A percentile compares a stretch with the other conserved stretches of the same genome.
Evolutionary conservation across 371 early-diverging fungal genomes (phyloP).

Genomic region (Mortierella sp.): DNA sequence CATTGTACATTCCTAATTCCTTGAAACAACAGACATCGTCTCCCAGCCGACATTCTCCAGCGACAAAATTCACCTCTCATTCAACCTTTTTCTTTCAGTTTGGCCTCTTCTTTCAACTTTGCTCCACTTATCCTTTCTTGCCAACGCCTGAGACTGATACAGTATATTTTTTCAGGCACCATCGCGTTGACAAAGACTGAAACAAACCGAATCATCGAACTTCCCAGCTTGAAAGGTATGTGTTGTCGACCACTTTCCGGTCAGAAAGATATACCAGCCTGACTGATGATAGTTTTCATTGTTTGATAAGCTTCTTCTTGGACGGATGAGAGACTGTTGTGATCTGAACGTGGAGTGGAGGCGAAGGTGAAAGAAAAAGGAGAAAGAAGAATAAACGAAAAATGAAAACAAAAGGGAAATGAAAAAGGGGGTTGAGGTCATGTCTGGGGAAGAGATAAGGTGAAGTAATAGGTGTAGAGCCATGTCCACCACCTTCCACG

Average conservation of each 20-base stretch:
- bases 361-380: neutral
- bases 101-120: neutral
- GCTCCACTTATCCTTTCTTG: neutral
- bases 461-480: neutral
- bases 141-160: neutral
- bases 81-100: no score
- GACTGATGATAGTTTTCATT: no score
- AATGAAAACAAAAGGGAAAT: neutral
- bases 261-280: neutral
- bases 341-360: neutral
- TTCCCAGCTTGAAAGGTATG: neutral
- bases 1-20: neutral
- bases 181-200: conserved; percentile 7
- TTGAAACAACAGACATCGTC: neutral
- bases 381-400: conserved; percentile 1
- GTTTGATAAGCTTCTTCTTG: neutral
- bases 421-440: neutral
- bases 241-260: neutral
- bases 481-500: neutral
- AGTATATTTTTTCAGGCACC: neutral
- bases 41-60: no score
- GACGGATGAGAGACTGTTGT: neutral
- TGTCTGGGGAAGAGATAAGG: neutral
- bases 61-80: no score
- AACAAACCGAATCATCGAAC: neutral